Conservation (phyloP, 495 filamentous ascomycete genomes). For the Hyaloscypha finlandica region DNA sequence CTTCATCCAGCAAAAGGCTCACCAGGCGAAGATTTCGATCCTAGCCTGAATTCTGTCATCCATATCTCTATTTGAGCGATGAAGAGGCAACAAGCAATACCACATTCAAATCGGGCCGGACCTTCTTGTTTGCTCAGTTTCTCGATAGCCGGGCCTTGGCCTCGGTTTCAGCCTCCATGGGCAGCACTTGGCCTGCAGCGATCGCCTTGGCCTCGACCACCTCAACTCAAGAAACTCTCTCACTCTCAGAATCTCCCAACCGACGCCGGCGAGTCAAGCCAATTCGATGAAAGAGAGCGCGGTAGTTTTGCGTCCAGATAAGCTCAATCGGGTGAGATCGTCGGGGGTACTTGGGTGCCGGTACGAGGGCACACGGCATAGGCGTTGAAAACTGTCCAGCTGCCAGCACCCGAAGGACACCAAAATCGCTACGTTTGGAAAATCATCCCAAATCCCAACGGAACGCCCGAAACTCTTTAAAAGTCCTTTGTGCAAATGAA, state of each 20-base stretch:
- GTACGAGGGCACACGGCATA: too few species aligned
- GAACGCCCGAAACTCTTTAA: too few species aligned
- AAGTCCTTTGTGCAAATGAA: too few species aligned
- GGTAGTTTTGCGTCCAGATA: conserved; percentile 17
- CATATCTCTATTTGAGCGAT: background rate
- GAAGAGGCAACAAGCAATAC: conserved; percentile 27
- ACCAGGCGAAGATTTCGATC: too few species aligned
- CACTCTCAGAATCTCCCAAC: conserved; percentile 9
- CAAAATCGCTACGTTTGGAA: too few species aligned
- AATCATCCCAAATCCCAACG: too few species aligned
- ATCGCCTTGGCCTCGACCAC: conserved; percentile 22
- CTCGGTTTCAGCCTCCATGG: conserved; percentile 17
- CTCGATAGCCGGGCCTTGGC: conserved; percentile 18
- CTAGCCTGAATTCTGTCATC: background rate
- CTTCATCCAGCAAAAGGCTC: too few species aligned
- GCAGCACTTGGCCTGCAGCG: conserved; percentile 11
- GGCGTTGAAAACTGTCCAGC: too few species aligned
- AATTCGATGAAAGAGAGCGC: background rate
- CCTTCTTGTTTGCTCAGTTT: background rate
- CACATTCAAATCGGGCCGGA: conserved; percentile 17
- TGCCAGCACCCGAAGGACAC: too few species aligned
- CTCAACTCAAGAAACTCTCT: background rate
- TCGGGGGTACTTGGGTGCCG: conserved; percentile 11
- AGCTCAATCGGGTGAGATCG: conserved; percentile 16
- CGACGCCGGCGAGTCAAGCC: conserved; percentile 8